Evolutionary conservation across 345 rosid genomes (phyloP).

Genomic region (Combretum micranthum): DNA sequence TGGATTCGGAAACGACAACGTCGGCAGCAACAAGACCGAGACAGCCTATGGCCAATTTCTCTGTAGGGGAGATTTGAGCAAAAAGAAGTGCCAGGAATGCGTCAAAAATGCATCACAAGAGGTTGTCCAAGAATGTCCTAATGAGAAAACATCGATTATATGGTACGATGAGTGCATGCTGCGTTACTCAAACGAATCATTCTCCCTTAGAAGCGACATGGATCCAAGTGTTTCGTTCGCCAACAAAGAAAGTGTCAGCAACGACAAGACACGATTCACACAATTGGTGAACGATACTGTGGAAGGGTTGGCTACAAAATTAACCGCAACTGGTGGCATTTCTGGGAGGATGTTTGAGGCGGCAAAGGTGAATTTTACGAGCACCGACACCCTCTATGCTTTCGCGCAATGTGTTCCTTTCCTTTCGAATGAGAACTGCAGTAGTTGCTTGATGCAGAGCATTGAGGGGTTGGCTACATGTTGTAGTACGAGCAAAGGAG

Average conservation of each 20-base stretch:
- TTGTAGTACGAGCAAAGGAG: background rate
- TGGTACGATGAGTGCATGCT: constrained; percentile 20
- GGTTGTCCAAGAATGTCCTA: constrained; percentile 7
- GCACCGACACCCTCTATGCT: background rate
- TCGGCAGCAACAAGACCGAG: constrained; percentile 4
- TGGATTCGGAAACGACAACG: constrained; percentile 13
- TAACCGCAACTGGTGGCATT: too few relatives aligned
- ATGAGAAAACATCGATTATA: background rate
- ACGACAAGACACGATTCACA: too few relatives aligned
- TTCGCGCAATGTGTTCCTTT: constrained; percentile 1
- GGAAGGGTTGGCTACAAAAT: too few relatives aligned
- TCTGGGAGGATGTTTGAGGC: background rate
- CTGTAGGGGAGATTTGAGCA: constrained; percentile 23
- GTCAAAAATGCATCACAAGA: constrained; percentile 4
- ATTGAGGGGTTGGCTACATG: background rate
- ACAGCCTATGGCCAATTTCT: constrained; percentile 16
- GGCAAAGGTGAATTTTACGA: background rate
- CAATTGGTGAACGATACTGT: too few relatives aligned
- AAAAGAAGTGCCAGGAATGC: constrained; percentile 11
- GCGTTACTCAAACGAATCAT: constrained; percentile 11
- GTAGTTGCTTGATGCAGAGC: background rate
- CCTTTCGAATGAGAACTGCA: background rate
- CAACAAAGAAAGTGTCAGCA: too few relatives aligned
- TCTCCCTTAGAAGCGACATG: background rate
- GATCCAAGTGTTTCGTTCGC: too few relatives aligned